Evolutionary conservation across 2,329 filamentous ascomycete species (phyloP), one percentile per base, ranked within the genome.

Genomic region (Fusarium newnesense): DNA sequence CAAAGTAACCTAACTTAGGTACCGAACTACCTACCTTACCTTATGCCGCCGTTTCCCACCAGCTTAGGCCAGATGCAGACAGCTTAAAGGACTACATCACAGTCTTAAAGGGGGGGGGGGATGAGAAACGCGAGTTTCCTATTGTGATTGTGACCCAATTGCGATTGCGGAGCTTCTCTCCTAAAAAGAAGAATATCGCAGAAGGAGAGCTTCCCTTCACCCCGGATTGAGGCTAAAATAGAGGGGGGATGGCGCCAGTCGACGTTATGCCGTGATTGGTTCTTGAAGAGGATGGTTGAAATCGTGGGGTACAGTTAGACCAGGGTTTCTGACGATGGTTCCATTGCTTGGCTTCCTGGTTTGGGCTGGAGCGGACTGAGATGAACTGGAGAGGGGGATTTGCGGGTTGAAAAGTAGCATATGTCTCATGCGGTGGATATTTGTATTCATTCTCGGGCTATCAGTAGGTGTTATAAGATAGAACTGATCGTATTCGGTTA

Each of bases 31-130:
- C n/a, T 8, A 26, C 21, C 46, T 49, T 49, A 32, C 46, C 46
- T 49, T 30, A 57, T 66, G 60, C 69, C 70, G 60, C 42, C 46
- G 52, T 72, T 73, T 72, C 70, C 70, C 69, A 72, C 39, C 56
- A 53, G 58, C 44, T 59, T 49, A 53, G 49, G 46, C 54, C 60
- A 60, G 32, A 64, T 72, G 26, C 30, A 64, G 53, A 43, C 68
- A 72, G 49, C 53, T 39, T 34, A 26, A 49, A 47, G 28, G 39
- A 21, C 59, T 73, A 56, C 54, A 46, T 67, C 65, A 59, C 36
- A 39, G 28, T 62, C 58, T 46, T 24, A 24, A 24, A 24, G 24
- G 59, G 37, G 42, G 58, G 50, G 36, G 43, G 18, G 39, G 37
- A 18, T 46, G 37, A 36, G 24, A 24, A 46, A 62, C 28, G 12